Evolutionary conservation across 148 eudicot species (phyloP).

Genomic region (Selenicereus undatus): DNA sequence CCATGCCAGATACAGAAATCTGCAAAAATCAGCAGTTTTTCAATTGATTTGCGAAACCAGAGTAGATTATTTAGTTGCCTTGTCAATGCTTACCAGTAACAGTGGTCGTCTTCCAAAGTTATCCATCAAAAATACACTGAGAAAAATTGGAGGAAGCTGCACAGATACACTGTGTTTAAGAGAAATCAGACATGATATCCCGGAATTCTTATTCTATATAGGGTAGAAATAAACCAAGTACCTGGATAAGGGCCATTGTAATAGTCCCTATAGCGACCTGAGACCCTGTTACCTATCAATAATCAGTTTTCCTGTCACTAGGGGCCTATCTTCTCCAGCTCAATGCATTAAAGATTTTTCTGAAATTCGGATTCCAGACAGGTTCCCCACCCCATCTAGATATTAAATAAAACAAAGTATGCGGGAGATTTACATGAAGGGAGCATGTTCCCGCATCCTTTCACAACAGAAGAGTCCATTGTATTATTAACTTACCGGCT

Average conservation of each 20-base stretch:
- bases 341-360: background rate
- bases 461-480: background rate
- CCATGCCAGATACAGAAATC: slow-evolving; percentile 32
- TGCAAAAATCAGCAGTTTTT: slow-evolving; percentile 7
- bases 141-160: slow-evolving; percentile 41
- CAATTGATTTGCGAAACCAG: background rate
- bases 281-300: slow-evolving; percentile 39
- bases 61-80: background rate
- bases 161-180: background rate
- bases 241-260: slow-evolving; percentile 63
- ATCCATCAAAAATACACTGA: slow-evolving; percentile 47
- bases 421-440: too few species aligned
- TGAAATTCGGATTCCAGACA: background rate
- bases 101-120: slow-evolving; percentile 49
- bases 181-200: background rate
- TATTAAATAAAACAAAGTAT: too few species aligned
- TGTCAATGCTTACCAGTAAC: slow-evolving; percentile 40
- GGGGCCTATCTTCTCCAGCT: background rate
- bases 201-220: background rate
- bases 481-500: slow-evolving; percentile 42
- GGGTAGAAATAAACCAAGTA: background rate
- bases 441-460: background rate
- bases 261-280: slow-evolving; percentile 44
- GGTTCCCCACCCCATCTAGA: too few species aligned
- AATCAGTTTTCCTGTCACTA: background rate